Evolutionary conservation across 192 early-diverging fungal genomes (phyloP), one percentile per base, ranked within the genome.

Genomic region (Allomyces macrogynus): DNA sequence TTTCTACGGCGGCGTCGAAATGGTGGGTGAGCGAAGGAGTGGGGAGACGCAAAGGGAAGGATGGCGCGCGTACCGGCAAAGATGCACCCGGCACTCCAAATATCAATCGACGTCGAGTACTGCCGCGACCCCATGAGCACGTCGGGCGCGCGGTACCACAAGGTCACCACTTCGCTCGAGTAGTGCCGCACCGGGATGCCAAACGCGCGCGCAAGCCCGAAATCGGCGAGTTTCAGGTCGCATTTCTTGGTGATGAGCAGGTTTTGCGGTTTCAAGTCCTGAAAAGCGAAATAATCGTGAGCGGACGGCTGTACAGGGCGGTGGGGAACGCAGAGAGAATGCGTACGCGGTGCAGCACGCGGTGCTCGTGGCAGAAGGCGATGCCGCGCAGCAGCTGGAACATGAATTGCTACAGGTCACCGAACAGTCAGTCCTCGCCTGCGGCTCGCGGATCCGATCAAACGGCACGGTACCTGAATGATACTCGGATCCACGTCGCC

Each of bases 361-460:
- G 78, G 75, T 96, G 86, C 67, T 89, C 86, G 73, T 99, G 97
- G 73, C 93, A 97, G 74, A 88, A 99, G n/a, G 88, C 90, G 42
- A 99, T 88, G 23, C 95, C 97, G 67, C 84, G 86, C 66, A 99
- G 70, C 66, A 99, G 80, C 76, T 99, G 97, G 71, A 91, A 98
- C 89, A 97, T 91, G 67, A 97, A 75, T 76, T 93, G 84, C 89
- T 90, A 70, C 24, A 43, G 20, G 10, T n/a, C n/a, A n/a, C n/a
- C n/a, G n/a, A n/a, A n/a, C n/a, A n/a, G n/a, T n/a, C n/a, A n/a
- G n/a, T n/a, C n/a, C n/a, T n/a, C n/a, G n/a, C n/a, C n/a, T n/a
- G n/a, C n/a, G n/a, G n/a, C n/a, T n/a, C n/a, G n/a, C n/a, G n/a
- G n/a, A n/a, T n/a, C n/a, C n/a, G n/a, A n/a, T n/a, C n/a, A n/a